A percentile compares a stretch with the other conserved stretches of the same genome.
Evolutionary conservation across 441 rosid genomes (phyloP).

Genomic region (Eruca vesicaria): DNA sequence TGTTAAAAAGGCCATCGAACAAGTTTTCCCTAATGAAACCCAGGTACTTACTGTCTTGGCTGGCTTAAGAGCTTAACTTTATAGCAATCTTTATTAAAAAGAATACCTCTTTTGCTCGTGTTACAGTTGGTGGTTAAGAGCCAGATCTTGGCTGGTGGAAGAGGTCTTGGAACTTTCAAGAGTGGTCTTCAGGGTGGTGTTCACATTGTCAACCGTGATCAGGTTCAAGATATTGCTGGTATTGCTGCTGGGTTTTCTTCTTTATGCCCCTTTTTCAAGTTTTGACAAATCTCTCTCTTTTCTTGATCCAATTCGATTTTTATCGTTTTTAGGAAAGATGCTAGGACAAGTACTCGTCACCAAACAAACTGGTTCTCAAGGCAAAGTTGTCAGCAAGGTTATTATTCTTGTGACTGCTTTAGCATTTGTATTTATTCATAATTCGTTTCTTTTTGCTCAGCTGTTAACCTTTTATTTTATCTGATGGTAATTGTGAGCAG

Average conservation of each 20-base stretch:
- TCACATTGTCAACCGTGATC: constrained; percentile 78
- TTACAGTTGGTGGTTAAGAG: constrained; percentile 92
- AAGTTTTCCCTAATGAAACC: constrained; percentile 60
- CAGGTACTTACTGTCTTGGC: constrained; percentile 52
- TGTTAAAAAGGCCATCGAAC: constrained; percentile 59
- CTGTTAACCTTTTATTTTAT: not conserved
- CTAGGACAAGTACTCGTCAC: constrained; percentile 95
- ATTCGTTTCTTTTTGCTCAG: not conserved
- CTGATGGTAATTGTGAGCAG: constrained; percentile 48
- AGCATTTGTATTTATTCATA: not conserved
- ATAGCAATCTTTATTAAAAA: not conserved
- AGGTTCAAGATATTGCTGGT: constrained; percentile 86
- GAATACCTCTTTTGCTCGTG: not conserved
- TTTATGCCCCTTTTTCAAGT: not conserved
- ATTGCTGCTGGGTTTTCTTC: not conserved
- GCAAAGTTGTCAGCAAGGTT: constrained; percentile 99
- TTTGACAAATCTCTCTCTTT: not conserved
- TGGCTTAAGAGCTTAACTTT: too few relatives aligned
- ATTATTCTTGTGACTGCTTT: constrained; percentile 27
- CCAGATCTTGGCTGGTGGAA: constrained; percentile 97
- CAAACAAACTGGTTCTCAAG: constrained; percentile 95
- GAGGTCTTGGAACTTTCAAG: constrained; percentile 91
- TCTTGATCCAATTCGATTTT: not conserved
- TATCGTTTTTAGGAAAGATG: constrained; percentile 71
- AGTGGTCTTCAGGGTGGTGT: constrained; percentile 94